These are phyloP conservation scores for Ophiosphaerella korrae DNA, from an alignment of 2,329 filamentous ascomycete genomes.

Conservation along the genomic window DNA sequence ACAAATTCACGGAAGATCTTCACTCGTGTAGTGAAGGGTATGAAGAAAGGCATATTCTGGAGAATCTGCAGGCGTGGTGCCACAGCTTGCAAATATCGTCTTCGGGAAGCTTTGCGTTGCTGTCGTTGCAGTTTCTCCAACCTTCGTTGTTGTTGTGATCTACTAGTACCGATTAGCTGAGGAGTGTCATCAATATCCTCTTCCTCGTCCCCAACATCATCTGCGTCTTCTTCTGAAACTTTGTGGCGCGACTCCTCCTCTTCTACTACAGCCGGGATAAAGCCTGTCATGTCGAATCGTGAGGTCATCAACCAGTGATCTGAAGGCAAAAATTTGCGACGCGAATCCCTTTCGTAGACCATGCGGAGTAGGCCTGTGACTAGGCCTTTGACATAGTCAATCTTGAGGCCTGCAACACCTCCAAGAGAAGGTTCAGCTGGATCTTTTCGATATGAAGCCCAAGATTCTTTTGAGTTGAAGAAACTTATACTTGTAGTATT, in stretches of 20 bases:
- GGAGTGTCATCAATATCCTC: slow-evolving; percentile 46
- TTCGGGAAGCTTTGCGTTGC: slow-evolving; percentile 69
- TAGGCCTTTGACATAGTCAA: slow-evolving; percentile 78
- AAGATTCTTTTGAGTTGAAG: slow-evolving; percentile 33
- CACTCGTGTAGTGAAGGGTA: slow-evolving; percentile 89
- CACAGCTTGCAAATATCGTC: slow-evolving; percentile 76
- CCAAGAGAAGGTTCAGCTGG: slow-evolving; percentile 55
- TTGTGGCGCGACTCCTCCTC: slow-evolving; percentile 81
- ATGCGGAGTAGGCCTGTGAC: slow-evolving; percentile 82
- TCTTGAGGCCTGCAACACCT: slow-evolving; percentile 72
- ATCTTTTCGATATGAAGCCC: slow-evolving; percentile 35
- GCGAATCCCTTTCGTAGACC: slow-evolving; percentile 91
- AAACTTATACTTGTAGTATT: slow-evolving; percentile 52
- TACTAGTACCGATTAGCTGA: slow-evolving; percentile 59
- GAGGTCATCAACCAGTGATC: slow-evolving; percentile 94
- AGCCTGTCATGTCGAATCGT: slow-evolving; percentile 83
- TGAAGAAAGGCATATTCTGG: slow-evolving; percentile 95
- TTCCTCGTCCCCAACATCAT: slow-evolving; percentile 54
- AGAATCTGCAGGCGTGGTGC: slow-evolving; percentile 88
- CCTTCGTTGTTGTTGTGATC: slow-evolving; percentile 66
- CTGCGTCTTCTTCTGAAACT: slow-evolving; percentile 67
- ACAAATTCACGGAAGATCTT: slow-evolving; percentile 94
- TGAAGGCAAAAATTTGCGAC: slow-evolving; percentile 79
- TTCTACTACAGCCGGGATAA: slow-evolving; percentile 81
- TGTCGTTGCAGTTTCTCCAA: slow-evolving; percentile 67